Evolutionary conservation across 1,139 yeast species (phyloP).

Genomic region (Suhomyces bribrorum): DNA sequence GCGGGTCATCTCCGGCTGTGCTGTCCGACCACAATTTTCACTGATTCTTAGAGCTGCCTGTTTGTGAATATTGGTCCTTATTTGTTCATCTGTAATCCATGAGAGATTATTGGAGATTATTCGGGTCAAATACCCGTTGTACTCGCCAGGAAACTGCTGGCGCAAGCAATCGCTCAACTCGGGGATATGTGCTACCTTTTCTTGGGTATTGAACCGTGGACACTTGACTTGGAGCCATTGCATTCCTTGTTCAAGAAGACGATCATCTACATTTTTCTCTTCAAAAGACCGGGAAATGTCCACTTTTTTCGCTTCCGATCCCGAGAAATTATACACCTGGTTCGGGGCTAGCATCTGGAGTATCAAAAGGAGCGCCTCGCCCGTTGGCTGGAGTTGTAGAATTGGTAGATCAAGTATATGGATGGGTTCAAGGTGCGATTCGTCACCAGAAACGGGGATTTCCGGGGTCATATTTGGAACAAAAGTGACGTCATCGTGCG

Average conservation of each 20-base stretch:
- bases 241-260: conserved; percentile 26
- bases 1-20: conserved; percentile 71
- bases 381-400: conserved; percentile 50
- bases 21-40: conserved; percentile 84
- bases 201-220: conserved; percentile 30
- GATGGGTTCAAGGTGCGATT: conserved; percentile 35
- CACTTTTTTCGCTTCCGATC: conserved; percentile 17
- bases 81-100: conserved; percentile 45
- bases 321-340: conserved; percentile 57
- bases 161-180: conserved; percentile 27
- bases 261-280: conserved; percentile 27
- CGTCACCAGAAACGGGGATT: conserved; percentile 15
- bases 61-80: conserved; percentile 48
- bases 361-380: conserved; percentile 43
- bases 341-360: conserved; percentile 54
- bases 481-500: not conserved
- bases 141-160: conserved; percentile 23
- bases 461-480: conserved; percentile 1
- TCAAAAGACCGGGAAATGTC: conserved; percentile 22
- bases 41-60: conserved; percentile 68
- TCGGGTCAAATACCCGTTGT: conserved; percentile 63
- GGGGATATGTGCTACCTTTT: conserved; percentile 31
- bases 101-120: conserved; percentile 57
- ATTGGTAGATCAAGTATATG: conserved; percentile 71
- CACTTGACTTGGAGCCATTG: conserved; percentile 44